A percentile compares a stretch with the other conserved stretches of the same genome.
phyloP scores from a whole-genome alignment of 164 flowering plant genomes.

The Hamamelis virginiana region DNA sequence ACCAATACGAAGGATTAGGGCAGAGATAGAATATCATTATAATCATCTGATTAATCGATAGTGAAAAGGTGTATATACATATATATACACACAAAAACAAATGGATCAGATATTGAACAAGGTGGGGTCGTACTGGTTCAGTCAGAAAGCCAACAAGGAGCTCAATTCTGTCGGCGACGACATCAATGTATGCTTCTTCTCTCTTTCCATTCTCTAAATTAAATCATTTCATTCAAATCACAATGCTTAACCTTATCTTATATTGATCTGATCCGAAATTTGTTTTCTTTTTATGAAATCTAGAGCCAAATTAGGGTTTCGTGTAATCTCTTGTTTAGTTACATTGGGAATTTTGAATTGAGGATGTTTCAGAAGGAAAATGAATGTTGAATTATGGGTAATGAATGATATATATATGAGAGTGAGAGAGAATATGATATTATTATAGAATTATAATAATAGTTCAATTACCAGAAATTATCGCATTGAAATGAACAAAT shows the following conservation, averaged over 20 bases:
- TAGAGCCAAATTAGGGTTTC: neutral
- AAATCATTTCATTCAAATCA: no score
- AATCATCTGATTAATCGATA: neutral
- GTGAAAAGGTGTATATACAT: no score
- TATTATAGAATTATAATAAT: no score
- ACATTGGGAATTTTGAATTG: neutral
- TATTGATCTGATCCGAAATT: neutral
- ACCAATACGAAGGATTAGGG: neutral
- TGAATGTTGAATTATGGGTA: neutral
- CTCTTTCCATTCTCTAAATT: neutral
- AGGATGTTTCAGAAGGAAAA: neutral
- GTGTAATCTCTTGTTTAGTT: neutral
- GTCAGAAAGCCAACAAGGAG: constrained; percentile 73
- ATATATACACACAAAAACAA: neutral
- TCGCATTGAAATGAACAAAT: no score
- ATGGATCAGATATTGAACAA: constrained; percentile 88
- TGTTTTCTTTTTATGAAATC: neutral
- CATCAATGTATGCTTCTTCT: constrained; percentile 51
- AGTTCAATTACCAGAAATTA: no score
- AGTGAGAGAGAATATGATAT: neutral
- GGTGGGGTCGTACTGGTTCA: constrained; percentile 77
- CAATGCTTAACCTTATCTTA: neutral
- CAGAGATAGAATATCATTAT: neutral
- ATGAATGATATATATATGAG: neutral
- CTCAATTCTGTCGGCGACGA: constrained; percentile 73